phyloP scores from a whole-genome alignment of 2,329 filamentous ascomycete species.

The Sarocladium oryzae region DNA sequence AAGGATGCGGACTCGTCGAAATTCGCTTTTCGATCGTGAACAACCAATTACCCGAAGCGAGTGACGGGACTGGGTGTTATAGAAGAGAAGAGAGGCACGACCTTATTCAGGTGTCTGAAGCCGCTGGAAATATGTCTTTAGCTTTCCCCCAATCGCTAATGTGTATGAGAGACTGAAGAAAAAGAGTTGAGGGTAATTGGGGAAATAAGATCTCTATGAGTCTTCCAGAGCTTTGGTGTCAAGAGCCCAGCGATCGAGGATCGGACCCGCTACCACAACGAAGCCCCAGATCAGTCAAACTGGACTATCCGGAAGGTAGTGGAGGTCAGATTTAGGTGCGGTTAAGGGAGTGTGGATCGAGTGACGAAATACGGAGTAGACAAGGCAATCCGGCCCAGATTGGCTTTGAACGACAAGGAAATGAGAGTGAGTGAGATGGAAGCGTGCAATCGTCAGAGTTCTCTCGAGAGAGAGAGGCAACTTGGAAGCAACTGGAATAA shows the following conservation, averaged over 20 bases:
- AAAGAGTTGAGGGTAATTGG: background rate
- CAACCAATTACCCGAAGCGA: slow-evolving; percentile 3
- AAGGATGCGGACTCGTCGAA: too few relatives aligned
- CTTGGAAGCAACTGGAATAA: too few relatives aligned
- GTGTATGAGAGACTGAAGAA: too few relatives aligned
- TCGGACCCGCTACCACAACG: slow-evolving; percentile 3
- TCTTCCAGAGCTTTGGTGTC: background rate
- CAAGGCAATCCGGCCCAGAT: background rate
- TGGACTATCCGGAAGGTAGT: slow-evolving; percentile 3
- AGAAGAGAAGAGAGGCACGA: background rate
- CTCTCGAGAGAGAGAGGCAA: background rate
- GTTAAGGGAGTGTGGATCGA: slow-evolving; percentile 1
- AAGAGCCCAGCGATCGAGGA: background rate
- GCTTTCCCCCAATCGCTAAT: too few relatives aligned
- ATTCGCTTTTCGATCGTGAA: too few relatives aligned
- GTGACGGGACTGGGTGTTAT: background rate
- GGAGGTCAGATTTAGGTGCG: slow-evolving; percentile 1
- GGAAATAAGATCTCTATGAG: background rate
- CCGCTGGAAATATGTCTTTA: too few relatives aligned
- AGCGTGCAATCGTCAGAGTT: background rate
- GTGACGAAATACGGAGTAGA: slow-evolving; percentile 8
- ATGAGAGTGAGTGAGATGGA: background rate
- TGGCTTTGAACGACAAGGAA: background rate
- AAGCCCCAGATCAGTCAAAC: background rate
- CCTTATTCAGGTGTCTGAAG: background rate